These are phyloP conservation scores for Pseudocercospora crystallina DNA, from an alignment of 2,329 filamentous ascomycete species.

Conservation along the genomic window DNA sequence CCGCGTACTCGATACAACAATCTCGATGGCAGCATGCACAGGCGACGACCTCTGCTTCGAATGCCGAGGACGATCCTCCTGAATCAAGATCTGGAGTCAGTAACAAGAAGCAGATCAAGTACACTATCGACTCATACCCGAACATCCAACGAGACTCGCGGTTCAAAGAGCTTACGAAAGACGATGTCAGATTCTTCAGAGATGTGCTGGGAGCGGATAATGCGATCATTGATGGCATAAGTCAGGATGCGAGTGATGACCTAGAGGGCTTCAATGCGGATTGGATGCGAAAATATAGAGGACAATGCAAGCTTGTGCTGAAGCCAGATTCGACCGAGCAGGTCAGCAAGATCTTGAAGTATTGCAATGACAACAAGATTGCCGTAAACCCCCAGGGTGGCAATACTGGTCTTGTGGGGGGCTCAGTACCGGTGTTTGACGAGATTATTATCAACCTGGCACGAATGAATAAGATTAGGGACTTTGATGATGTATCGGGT, in stretches of 20 bases:
- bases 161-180: slow-evolving; percentile 69
- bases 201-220: slow-evolving; percentile 74
- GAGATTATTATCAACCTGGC: slow-evolving; percentile 92
- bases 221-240: slow-evolving; percentile 82
- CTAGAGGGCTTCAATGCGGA: slow-evolving; percentile 92
- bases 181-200: slow-evolving; percentile 83
- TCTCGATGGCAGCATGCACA: slow-evolving; percentile 32
- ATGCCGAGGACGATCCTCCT: slow-evolving; percentile 31
- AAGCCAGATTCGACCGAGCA: slow-evolving; percentile 83
- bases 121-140: slow-evolving; percentile 84
- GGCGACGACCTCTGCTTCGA: slow-evolving; percentile 33
- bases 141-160: slow-evolving; percentile 74
- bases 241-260: slow-evolving; percentile 71
- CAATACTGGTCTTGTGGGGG: slow-evolving; percentile 93
- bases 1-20: slow-evolving; percentile 24
- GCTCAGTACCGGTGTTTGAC: slow-evolving; percentile 94
- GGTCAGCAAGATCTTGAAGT: slow-evolving; percentile 85
- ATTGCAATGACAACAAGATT: slow-evolving; percentile 90
- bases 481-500: slow-evolving; percentile 90
- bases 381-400: slow-evolving; percentile 96
- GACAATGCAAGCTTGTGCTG: slow-evolving; percentile 81
- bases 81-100: slow-evolving; percentile 25
- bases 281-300: slow-evolving; percentile 99
- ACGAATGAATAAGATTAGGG: slow-evolving; percentile 87
- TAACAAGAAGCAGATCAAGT: slow-evolving; percentile 57